A percentile compares a stretch with the other conserved stretches of the same genome.
Conservation (phyloP, 768 basidiomycete species). For the Suillus fuscotomentosus region DNA sequence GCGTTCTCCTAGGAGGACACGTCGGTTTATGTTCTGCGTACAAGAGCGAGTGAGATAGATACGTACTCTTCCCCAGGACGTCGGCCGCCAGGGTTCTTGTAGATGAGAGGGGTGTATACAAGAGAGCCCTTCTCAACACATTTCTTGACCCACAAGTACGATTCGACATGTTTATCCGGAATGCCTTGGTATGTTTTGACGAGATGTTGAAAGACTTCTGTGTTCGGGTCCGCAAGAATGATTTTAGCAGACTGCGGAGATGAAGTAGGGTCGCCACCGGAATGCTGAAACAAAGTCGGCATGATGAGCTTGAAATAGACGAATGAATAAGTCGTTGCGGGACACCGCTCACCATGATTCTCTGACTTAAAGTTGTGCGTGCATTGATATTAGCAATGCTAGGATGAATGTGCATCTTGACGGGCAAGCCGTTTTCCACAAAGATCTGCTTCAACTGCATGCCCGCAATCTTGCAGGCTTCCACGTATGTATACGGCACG, state of each 20-base stretch:
- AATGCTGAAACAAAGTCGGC: slow-evolving; percentile 49
- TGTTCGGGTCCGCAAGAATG: slow-evolving; percentile 78
- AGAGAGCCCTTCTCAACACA: slow-evolving; percentile 70
- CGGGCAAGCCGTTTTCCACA: slow-evolving; percentile 58
- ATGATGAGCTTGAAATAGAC: neutral
- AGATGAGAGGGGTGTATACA: slow-evolving; percentile 71
- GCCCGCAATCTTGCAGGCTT: slow-evolving; percentile 80
- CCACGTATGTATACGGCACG: slow-evolving; percentile 79
- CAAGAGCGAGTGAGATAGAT: neutral
- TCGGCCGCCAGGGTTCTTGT: slow-evolving; percentile 82
- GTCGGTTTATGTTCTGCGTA: neutral
- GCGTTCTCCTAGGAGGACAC: slow-evolving; percentile 55
- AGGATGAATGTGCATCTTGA: slow-evolving; percentile 77
- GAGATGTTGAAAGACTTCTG: slow-evolving; percentile 71
- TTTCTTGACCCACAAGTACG: slow-evolving; percentile 81
- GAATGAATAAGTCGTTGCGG: slow-evolving; percentile 9
- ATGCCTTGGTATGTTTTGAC: slow-evolving; percentile 70
- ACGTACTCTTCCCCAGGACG: slow-evolving; percentile 79
- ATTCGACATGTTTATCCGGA: slow-evolving; percentile 74
- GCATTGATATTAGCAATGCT: slow-evolving; percentile 81
- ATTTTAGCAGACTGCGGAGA: slow-evolving; percentile 71
- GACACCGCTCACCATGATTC: slow-evolving; percentile 58
- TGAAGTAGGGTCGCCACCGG: slow-evolving; percentile 74
- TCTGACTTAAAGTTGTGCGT: slow-evolving; percentile 59
- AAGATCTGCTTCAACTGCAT: slow-evolving; percentile 78